Percentiles rank a stretch among this genome's conserved stretches.
Evolutionary conservation across 768 basidiomycete genomes (phyloP).

Genomic region (Hortiboletus campestris): DNA sequence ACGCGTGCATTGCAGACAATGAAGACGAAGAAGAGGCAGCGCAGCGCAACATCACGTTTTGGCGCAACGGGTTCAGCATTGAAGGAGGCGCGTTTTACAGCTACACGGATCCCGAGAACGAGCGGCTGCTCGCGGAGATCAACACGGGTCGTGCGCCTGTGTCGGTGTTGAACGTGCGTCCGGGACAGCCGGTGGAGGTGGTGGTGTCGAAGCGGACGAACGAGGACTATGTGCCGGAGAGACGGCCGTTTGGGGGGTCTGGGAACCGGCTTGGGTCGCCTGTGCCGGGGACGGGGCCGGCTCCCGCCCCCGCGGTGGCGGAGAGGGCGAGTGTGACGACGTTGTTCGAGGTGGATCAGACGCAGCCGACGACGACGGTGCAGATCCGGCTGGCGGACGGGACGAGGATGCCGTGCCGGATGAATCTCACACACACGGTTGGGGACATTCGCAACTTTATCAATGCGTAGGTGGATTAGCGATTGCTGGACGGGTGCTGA

Average conservation of each 20-base stretch:
- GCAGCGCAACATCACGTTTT: constrained; percentile 81
- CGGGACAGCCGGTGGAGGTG: constrained; percentile 83
- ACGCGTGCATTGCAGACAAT: neutral
- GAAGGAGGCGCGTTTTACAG: constrained; percentile 84
- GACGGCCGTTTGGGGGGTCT: constrained; percentile 61
- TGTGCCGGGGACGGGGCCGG: constrained; percentile 40
- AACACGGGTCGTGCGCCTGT: constrained; percentile 81
- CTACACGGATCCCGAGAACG: constrained; percentile 78
- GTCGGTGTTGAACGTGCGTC: constrained; percentile 65
- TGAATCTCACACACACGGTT: constrained; percentile 91
- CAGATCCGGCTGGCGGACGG: constrained; percentile 92
- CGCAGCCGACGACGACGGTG: constrained; percentile 79
- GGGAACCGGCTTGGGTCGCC: constrained; percentile 84
- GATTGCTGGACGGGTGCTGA: neutral
- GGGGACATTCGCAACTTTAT: constrained; percentile 83
- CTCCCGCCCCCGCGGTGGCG: constrained; percentile 39
- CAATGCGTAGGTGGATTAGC: constrained; percentile 66
- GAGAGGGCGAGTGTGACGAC: constrained; percentile 44
- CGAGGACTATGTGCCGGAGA: constrained; percentile 70
- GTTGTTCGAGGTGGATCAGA: constrained; percentile 79
- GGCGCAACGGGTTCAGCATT: constrained; percentile 90
- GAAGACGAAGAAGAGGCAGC: constrained; percentile 55
- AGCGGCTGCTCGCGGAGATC: constrained; percentile 69
- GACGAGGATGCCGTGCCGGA: constrained; percentile 74
- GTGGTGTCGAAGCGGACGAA: constrained; percentile 65